Evolutionary conservation across 495 filamentous ascomycete genomes (phyloP).

Genomic region (Xylaria acuta): DNA sequence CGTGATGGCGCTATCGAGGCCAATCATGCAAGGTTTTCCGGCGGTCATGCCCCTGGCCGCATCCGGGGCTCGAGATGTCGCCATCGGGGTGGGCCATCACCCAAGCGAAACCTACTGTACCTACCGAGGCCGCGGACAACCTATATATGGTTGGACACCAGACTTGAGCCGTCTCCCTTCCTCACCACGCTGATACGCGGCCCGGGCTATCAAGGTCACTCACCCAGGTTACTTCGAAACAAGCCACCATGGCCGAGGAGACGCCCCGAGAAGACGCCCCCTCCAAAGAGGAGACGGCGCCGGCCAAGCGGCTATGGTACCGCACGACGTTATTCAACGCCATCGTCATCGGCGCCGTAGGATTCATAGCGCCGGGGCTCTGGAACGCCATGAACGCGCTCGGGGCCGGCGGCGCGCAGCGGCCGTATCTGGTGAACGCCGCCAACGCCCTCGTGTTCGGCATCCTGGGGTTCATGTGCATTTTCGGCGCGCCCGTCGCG

Average conservation of each 20-base stretch:
- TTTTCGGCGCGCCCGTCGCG: constrained; percentile 56
- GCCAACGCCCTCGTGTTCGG: constrained; percentile 63
- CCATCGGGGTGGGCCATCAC: constrained; percentile 36
- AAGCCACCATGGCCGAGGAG: constrained; percentile 23
- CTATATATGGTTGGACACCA: neutral
- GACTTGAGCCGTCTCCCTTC: neutral
- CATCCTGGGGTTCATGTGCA: constrained; percentile 63
- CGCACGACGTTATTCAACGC: constrained; percentile 62
- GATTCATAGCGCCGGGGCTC: constrained; percentile 64
- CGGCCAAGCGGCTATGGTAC: constrained; percentile 46
- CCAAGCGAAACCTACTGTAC: constrained; percentile 12
- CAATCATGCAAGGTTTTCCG: constrained; percentile 1
- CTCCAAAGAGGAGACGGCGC: neutral
- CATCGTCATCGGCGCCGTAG: constrained; percentile 60
- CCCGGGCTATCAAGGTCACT: neutral
- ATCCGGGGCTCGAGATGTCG: constrained; percentile 31
- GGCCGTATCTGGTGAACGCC: constrained; percentile 63
- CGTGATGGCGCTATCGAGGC: neutral
- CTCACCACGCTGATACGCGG: neutral
- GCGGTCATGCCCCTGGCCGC: neutral
- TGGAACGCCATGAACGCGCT: constrained; percentile 65
- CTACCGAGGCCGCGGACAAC: neutral
- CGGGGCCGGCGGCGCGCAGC: constrained; percentile 63
- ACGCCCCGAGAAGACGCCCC: constrained; percentile 4
- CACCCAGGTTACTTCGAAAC: neutral